Percentiles rank a stretch among this genome's conserved stretches.
These are phyloP conservation scores for Metschnikowia arizonensis DNA, from an alignment of 805 yeast species.

Conservation along the genomic window DNA sequence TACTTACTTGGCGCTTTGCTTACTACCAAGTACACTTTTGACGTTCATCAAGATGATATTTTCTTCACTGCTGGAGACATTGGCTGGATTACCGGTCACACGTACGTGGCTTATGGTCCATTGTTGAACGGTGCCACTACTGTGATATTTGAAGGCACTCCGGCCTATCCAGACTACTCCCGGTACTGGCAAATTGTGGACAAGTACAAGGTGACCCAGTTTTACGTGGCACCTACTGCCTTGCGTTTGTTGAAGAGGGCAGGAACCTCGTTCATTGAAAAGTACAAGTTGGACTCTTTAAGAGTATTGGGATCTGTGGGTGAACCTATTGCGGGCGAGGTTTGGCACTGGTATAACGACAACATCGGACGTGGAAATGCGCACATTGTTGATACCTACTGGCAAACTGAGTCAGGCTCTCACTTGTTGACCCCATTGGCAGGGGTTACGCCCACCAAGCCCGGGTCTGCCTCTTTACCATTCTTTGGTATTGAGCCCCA, in stretches of 20 bases:
- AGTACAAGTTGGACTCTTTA: slow-evolving; percentile 78
- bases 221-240: slow-evolving; percentile 98
- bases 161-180: slow-evolving; percentile 92
- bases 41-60: slow-evolving; percentile 82
- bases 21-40: slow-evolving; percentile 90
- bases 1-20: slow-evolving; percentile 88
- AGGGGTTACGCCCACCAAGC: slow-evolving; percentile 91
- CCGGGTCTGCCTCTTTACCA: slow-evolving; percentile 95
- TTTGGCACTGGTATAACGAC: slow-evolving; percentile 98
- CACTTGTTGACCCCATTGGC: slow-evolving; percentile 93
- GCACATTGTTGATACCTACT: slow-evolving; percentile 92
- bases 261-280: slow-evolving; percentile 77
- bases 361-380: slow-evolving; percentile 86
- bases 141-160: slow-evolving; percentile 94
- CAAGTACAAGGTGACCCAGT: slow-evolving; percentile 86
- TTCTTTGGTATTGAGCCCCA: slow-evolving; percentile 92
- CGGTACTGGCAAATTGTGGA: slow-evolving; percentile 97
- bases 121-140: slow-evolving; percentile 81
- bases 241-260: slow-evolving; percentile 84
- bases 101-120: slow-evolving; percentile 94
- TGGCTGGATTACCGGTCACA: slow-evolving; percentile 99
- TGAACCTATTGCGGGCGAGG: slow-evolving; percentile 96
- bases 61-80: slow-evolving; percentile 97
- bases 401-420: slow-evolving; percentile 99
- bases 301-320: slow-evolving; percentile 96